These are phyloP conservation scores for Serendipita sp. DNA, from an alignment of 768 basidiomycete species.

Conservation along the genomic window DNA sequence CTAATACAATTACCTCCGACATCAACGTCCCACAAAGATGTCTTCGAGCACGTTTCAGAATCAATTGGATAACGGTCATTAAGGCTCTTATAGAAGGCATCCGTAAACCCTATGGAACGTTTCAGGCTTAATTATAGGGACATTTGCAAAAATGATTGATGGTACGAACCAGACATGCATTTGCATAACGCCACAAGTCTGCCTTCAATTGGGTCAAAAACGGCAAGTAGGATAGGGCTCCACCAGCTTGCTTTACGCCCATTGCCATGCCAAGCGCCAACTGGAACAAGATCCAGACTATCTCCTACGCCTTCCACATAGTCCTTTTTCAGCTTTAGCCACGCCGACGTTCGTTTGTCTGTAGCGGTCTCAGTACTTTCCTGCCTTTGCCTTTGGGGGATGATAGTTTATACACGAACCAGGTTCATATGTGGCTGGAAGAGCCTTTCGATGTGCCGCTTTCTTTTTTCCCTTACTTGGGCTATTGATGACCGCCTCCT, in stretches of 20 bases:
- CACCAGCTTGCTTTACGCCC: constrained; percentile 86
- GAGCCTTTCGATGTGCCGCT: constrained; percentile 36
- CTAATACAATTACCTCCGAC: constrained; percentile 34
- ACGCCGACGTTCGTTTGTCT: constrained; percentile 72
- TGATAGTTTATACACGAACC: constrained; percentile 21
- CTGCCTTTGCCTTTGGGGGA: too few species aligned
- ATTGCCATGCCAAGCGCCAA: constrained; percentile 72
- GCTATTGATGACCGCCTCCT: constrained; percentile 18
- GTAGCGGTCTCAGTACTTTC: constrained; percentile 8
- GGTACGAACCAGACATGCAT: constrained; percentile 60
- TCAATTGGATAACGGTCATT: constrained; percentile 46
- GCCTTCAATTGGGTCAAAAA: constrained; percentile 48
- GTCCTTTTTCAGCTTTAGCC: constrained; percentile 89
- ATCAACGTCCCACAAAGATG: constrained; percentile 42
- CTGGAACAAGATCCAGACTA: constrained; percentile 50
- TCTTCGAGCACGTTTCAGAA: constrained; percentile 35
- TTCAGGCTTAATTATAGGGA: constrained; percentile 2
- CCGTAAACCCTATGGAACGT: constrained; percentile 50
- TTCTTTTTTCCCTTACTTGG: constrained; percentile 16
- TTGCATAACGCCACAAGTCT: constrained; percentile 68
- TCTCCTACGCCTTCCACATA: constrained; percentile 72
- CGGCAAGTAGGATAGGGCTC: constrained; percentile 71
- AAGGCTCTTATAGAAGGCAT: constrained; percentile 60
- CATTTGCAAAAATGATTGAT: not conserved
- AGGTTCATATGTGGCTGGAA: constrained; percentile 78